Evolutionary conservation across 805 yeast genomes (phyloP).

Genomic region (Yarrowia sp.): DNA sequence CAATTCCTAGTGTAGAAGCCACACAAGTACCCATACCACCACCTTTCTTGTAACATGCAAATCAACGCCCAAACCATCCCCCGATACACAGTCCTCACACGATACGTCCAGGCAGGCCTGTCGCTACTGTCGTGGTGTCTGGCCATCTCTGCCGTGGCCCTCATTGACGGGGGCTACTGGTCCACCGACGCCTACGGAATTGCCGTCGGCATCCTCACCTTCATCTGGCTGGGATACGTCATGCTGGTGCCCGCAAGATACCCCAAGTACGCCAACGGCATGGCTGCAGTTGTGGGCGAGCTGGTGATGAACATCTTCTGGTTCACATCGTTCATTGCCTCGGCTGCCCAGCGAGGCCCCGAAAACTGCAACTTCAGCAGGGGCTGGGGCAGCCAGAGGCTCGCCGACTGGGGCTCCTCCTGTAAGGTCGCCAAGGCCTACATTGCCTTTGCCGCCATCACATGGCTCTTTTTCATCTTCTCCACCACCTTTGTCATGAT

Average conservation of each 20-base stretch:
- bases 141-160: slow-evolving; percentile 32
- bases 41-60: not conserved
- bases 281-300: slow-evolving; percentile 25
- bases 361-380: not conserved
- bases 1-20: not conserved
- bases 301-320: slow-evolving; percentile 28
- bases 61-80: slow-evolving; percentile 17
- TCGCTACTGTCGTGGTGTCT: slow-evolving; percentile 25
- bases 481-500: slow-evolving; percentile 24
- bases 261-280: slow-evolving; percentile 36
- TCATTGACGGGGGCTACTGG: slow-evolving; percentile 1
- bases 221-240: slow-evolving; percentile 15
- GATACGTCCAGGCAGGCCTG: slow-evolving; percentile 33
- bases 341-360: slow-evolving; percentile 37
- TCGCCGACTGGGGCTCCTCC: slow-evolving; percentile 8
- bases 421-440: slow-evolving; percentile 36
- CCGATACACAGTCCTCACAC: slow-evolving; percentile 3
- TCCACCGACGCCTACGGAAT: slow-evolving; percentile 19
- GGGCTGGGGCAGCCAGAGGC: not conserved
- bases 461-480: slow-evolving; percentile 37
- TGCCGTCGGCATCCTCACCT: not conserved
- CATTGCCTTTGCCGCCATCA: slow-evolving; percentile 39
- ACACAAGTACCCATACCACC: not conserved
- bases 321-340: slow-evolving; percentile 36
- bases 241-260: slow-evolving; percentile 14